Evolutionary conservation across 1,139 yeast species (phyloP).

Genomic region (Meyerozyma elateridarum): DNA sequence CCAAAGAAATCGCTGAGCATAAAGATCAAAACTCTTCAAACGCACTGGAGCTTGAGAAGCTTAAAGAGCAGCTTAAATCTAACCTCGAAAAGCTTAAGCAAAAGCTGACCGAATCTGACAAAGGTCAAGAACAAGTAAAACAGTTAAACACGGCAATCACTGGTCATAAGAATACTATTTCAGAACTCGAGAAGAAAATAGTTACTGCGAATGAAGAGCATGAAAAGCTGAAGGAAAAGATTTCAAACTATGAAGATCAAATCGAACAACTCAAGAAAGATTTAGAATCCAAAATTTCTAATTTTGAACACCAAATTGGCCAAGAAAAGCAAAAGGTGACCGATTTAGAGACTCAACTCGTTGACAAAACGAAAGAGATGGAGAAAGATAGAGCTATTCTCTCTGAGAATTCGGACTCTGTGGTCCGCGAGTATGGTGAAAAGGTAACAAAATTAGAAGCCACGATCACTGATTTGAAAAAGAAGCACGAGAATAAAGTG

Average conservation of each 20-base stretch:
- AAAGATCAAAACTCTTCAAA: too few species aligned
- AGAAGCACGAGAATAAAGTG: conserved; percentile 3
- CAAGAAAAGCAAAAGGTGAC: conserved; percentile 10
- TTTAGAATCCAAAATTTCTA: conserved; percentile 8
- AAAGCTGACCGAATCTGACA: too few species aligned
- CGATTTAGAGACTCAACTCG: conserved; percentile 17
- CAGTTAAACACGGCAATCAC: too few species aligned
- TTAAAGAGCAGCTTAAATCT: too few species aligned
- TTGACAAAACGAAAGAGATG: conserved; percentile 36
- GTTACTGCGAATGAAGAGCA: background rate
- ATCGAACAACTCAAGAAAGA: conserved; percentile 6
- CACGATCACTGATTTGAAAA: conserved; percentile 9
- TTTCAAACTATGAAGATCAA: background rate
- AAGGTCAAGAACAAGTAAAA: too few species aligned
- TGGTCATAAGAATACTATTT: too few species aligned
- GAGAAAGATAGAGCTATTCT: conserved; percentile 47
- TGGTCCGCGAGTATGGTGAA: conserved; percentile 44
- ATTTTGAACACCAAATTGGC: conserved; percentile 7
- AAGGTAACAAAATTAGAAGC: conserved; percentile 31
- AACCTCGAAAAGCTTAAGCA: too few species aligned
- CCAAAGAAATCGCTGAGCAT: too few species aligned
- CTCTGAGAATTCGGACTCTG: conserved; percentile 46
- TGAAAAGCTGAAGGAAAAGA: background rate
- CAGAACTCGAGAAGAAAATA: background rate
- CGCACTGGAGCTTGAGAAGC: too few species aligned